Percentiles rank a stretch among this genome's conserved stretches.
These are phyloP conservation scores for Phytophthora fragariae DNA, from an alignment of 352 stramenopile genomes.

Conservation along the genomic window DNA sequence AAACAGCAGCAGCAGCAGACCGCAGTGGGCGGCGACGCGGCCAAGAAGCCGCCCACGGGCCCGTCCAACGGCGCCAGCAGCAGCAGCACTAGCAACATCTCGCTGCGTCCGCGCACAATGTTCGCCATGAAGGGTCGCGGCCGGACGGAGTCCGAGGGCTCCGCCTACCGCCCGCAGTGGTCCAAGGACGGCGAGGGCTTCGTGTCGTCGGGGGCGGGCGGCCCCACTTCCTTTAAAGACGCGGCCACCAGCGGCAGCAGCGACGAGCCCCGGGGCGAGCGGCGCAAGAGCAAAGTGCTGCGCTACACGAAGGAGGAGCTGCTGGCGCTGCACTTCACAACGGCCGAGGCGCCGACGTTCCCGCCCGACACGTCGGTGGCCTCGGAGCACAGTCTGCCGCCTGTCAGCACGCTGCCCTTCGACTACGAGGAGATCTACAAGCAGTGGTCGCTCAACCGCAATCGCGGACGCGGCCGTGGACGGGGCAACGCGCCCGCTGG, in stretches of 20 bases:
- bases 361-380: constrained; percentile 71
- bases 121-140: constrained; percentile 89
- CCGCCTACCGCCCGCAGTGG: constrained; percentile 84
- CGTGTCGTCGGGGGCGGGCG: constrained; percentile 46
- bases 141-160: constrained; percentile 71
- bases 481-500: constrained; percentile 48
- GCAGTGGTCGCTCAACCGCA: constrained; percentile 85
- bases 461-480: constrained; percentile 76
- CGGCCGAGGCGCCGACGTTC: constrained; percentile 55
- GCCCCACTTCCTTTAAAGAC: constrained; percentile 48
- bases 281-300: constrained; percentile 86
- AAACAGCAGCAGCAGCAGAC: constrained; percentile 41
- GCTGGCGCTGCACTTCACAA: constrained; percentile 73
- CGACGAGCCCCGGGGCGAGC: constrained; percentile 36
- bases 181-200: constrained; percentile 89
- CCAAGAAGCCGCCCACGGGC: constrained; percentile 35
- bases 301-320: constrained; percentile 87
- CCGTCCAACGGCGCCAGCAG: constrained; percentile 1
- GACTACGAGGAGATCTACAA: constrained; percentile 92
- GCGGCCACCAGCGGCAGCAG: constrained; percentile 26
- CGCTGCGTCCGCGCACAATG: constrained; percentile 86
- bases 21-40: neutral
- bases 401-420: constrained; percentile 79
- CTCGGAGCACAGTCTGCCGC: constrained; percentile 70
- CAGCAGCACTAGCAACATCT: constrained; percentile 50